Conservation (phyloP, 2,329 filamentous ascomycete genomes). For the Helicocarpus griseus region DNA sequence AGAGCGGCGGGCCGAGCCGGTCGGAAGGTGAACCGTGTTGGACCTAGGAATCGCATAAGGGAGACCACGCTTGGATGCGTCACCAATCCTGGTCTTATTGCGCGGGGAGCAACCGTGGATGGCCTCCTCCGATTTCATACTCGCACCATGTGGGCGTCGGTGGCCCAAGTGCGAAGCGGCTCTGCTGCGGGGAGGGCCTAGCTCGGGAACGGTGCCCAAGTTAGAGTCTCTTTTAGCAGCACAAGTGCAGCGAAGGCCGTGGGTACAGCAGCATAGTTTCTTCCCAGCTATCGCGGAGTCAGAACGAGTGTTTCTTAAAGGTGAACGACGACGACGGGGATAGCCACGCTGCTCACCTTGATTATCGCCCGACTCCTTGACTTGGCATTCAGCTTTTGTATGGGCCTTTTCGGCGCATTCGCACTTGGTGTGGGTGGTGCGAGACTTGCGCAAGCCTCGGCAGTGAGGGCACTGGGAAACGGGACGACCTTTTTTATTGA, state of each 20-base stretch:
- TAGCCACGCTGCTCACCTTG: slow-evolving; percentile 22
- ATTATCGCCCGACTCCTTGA: slow-evolving; percentile 21
- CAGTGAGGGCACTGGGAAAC: slow-evolving; percentile 98
- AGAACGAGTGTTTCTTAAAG: slow-evolving; percentile 10
- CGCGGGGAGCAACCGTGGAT: slow-evolving; percentile 54
- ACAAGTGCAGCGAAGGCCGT: slow-evolving; percentile 15
- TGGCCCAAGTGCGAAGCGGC: slow-evolving; percentile 35
- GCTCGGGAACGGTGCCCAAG: slow-evolving; percentile 41
- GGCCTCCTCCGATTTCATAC: slow-evolving; percentile 49
- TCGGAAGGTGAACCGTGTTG: slow-evolving; percentile 39
- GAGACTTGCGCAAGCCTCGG: slow-evolving; percentile 89
- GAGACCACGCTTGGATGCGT: slow-evolving; percentile 51
- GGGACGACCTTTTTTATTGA: slow-evolving; percentile 94
- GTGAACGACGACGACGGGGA: slow-evolving; percentile 11
- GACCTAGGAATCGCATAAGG: slow-evolving; percentile 53
- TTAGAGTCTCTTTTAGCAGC: slow-evolving; percentile 33
- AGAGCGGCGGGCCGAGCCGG: slow-evolving; percentile 40
- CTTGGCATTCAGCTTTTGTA: slow-evolving; percentile 28
- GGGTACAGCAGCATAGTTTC: slow-evolving; percentile 14
- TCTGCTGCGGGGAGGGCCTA: slow-evolving; percentile 31
- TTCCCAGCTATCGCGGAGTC: slow-evolving; percentile 4
- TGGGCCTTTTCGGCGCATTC: slow-evolving; percentile 81
- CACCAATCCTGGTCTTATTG: slow-evolving; percentile 53
- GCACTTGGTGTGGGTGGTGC: slow-evolving; percentile 88
- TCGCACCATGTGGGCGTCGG: slow-evolving; percentile 47